These are phyloP conservation scores for Rhamnella rubrinervis DNA, from an alignment of 331 rosid genomes.

Conservation along the genomic window DNA sequence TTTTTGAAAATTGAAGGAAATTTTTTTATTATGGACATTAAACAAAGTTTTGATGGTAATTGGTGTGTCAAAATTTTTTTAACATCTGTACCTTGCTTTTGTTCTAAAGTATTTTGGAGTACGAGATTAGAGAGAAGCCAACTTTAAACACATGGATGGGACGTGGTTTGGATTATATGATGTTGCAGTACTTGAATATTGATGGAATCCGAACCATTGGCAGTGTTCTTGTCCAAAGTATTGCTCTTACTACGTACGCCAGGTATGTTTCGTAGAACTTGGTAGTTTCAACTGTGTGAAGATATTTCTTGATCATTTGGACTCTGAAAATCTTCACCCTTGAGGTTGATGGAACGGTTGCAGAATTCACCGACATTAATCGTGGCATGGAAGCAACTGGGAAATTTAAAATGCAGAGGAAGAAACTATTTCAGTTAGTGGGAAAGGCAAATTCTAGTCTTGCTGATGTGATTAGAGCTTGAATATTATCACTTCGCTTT, in stretches of 20 bases:
- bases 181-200: conserved; percentile 79
- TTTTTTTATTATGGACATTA: background rate
- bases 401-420: conserved; percentile 89
- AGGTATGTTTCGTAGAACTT: conserved; percentile 47
- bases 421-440: conserved; percentile 92
- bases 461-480: conserved; percentile 95
- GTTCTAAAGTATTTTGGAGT: conserved; percentile 48
- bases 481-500: too few species aligned
- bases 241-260: conserved; percentile 94
- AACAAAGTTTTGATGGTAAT: background rate
- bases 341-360: conserved; percentile 99
- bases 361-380: conserved; percentile 94
- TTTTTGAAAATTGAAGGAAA: background rate
- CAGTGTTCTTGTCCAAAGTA: conserved; percentile 95
- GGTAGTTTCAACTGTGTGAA: conserved; percentile 17
- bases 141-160: conserved; percentile 84
- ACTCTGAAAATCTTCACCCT: conserved; percentile 42
- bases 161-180: conserved; percentile 97
- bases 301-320: conserved; percentile 10
- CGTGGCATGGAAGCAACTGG: conserved; percentile 98
- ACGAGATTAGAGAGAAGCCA: conserved; percentile 84
- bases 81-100: conserved; percentile 6
- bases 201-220: conserved; percentile 98
- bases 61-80: background rate
- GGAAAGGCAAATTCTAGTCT: conserved; percentile 99